phyloP scores from a whole-genome alignment of 2,329 filamentous ascomycete genomes.

The Epichloe hybrida region DNA sequence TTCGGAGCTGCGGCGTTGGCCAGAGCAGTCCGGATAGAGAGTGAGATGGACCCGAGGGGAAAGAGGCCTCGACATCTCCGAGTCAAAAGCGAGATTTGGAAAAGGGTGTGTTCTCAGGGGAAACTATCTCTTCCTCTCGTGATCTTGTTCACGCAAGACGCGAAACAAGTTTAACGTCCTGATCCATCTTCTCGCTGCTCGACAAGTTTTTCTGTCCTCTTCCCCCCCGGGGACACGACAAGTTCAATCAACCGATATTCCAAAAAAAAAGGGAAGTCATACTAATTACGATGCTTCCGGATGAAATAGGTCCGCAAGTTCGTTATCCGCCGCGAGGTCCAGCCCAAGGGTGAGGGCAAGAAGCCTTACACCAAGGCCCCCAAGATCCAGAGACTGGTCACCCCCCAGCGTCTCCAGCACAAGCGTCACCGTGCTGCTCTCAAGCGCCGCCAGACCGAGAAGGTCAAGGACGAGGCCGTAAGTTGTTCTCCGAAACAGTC shows the following conservation, averaged over 20 bases:
- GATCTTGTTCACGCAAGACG: not conserved
- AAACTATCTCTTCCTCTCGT: not conserved
- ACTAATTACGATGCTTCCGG: slow-evolving; percentile 23
- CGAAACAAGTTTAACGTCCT: not conserved
- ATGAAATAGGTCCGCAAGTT: slow-evolving; percentile 83
- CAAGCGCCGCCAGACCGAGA: slow-evolving; percentile 95
- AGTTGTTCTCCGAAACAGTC: slow-evolving; percentile 24
- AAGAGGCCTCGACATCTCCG: not conserved
- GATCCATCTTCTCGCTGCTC: not conserved
- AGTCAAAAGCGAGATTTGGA: not conserved
- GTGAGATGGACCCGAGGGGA: slow-evolving; percentile 32
- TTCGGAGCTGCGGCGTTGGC: slow-evolving; percentile 36
- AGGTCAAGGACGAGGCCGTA: slow-evolving; percentile 98
- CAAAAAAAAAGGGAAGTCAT: slow-evolving; percentile 6
- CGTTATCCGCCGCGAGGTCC: slow-evolving; percentile 96
- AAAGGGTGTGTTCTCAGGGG: not conserved
- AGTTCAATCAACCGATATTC: slow-evolving; percentile 1
- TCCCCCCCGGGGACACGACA: slow-evolving; percentile 10
- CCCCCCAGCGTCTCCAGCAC: slow-evolving; percentile 97
- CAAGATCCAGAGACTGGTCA: slow-evolving; percentile 99
- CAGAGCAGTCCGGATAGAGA: slow-evolving; percentile 41
- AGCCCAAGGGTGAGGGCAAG: slow-evolving; percentile 95
- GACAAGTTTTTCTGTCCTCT: not conserved
- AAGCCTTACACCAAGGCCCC: slow-evolving; percentile 99
- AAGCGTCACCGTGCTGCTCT: slow-evolving; percentile 96